Percentiles rank a stretch among this genome's conserved stretches.
These are phyloP conservation scores for Debaryomyces psychrophilus DNA, from an alignment of 1,139 yeast species.

Conservation along the genomic window DNA sequence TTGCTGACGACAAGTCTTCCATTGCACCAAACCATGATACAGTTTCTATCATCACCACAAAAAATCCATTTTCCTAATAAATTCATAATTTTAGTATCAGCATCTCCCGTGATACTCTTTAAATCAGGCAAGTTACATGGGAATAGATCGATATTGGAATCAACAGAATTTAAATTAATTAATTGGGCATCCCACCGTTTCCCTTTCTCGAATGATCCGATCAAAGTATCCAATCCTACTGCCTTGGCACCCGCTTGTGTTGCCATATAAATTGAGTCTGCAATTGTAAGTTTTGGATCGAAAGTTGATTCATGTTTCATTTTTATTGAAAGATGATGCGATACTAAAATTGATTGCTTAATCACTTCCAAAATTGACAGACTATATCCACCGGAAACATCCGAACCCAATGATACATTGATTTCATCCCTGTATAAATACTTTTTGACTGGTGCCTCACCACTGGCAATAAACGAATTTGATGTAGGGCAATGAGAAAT, in stretches of 20 bases:
- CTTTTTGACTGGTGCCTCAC: constrained; percentile 79
- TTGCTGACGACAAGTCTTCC: constrained; percentile 65
- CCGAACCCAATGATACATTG: constrained; percentile 88
- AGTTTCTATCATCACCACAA: constrained; percentile 91
- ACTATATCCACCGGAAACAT: constrained; percentile 89
- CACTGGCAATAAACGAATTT: constrained; percentile 85
- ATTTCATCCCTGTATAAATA: constrained; percentile 66
- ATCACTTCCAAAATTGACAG: constrained; percentile 77
- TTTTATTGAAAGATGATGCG: constrained; percentile 80
- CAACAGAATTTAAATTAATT: constrained; percentile 56
- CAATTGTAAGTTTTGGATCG: constrained; percentile 55
- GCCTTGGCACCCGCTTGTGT: constrained; percentile 92
- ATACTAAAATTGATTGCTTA: constrained; percentile 77
- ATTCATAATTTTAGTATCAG: constrained; percentile 44
- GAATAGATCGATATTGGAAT: constrained; percentile 72
- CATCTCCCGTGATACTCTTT: constrained; percentile 5
- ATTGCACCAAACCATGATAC: constrained; percentile 77
- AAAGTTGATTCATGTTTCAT: constrained; percentile 25
- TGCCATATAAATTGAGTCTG: constrained; percentile 78
- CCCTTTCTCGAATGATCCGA: constrained; percentile 77
- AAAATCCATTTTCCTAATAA: constrained; percentile 90
- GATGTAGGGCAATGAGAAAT: constrained; percentile 94
- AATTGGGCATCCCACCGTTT: constrained; percentile 85
- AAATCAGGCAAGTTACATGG: constrained; percentile 57
- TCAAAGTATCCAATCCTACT: constrained; percentile 54